phyloP scores from a whole-genome alignment of 2,329 filamentous ascomycete species.

The Myriosclerotinia scirpicola region DNA sequence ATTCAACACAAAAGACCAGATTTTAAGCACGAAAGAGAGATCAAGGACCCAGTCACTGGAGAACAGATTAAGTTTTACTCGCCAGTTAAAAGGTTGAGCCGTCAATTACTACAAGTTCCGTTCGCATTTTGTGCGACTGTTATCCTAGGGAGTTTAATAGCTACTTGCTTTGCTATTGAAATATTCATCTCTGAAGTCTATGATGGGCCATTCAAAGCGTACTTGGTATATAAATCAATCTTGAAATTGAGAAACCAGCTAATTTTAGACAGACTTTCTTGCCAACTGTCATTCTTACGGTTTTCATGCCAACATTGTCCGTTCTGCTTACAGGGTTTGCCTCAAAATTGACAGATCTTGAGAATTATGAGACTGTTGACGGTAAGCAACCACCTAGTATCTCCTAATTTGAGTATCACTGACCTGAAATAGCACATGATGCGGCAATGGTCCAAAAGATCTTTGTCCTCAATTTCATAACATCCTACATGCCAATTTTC shows the following conservation, averaged over 20 bases:
- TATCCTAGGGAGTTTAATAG: conserved; percentile 78
- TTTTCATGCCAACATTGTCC: conserved; percentile 75
- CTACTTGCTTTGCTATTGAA: conserved; percentile 85
- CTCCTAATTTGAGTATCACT: conserved; percentile 27
- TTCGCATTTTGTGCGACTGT: conserved; percentile 75
- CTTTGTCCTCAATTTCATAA: conserved; percentile 95
- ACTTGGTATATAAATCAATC: conserved; percentile 60
- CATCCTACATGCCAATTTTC: conserved; percentile 88
- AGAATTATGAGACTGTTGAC: conserved; percentile 90
- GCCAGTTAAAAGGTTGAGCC: conserved; percentile 57
- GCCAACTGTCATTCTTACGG: conserved; percentile 83
- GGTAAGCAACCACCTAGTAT: conserved; percentile 42
- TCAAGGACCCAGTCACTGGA: conserved; percentile 72
- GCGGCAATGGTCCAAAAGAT: conserved; percentile 87
- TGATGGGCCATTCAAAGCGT: conserved; percentile 79
- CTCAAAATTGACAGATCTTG: conserved; percentile 72
- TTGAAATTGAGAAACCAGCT: conserved; percentile 18
- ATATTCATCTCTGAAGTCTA: conserved; percentile 97
- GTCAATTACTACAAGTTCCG: conserved; percentile 65
- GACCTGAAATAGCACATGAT: conserved; percentile 60
- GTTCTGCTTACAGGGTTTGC: conserved; percentile 75
- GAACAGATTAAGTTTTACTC: conserved; percentile 63
- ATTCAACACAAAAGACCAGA: conserved; percentile 77
- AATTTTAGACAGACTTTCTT: conserved; percentile 67
- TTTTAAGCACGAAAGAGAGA: conserved; percentile 76